phyloP scores from a whole-genome alignment of 805 yeast genomes.

The Candida railenensis region DNA sequence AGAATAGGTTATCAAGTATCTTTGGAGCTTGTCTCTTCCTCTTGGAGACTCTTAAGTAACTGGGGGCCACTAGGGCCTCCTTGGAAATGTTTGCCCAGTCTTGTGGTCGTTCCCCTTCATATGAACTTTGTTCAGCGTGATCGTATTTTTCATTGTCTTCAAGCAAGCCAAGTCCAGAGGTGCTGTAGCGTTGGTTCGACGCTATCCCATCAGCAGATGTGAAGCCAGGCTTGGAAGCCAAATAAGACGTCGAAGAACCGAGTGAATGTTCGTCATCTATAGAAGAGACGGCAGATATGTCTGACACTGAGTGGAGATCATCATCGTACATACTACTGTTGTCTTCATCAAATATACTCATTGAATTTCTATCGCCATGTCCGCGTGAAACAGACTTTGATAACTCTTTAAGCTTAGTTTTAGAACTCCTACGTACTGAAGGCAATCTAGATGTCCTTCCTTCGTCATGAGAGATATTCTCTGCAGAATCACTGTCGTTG shows the following conservation, averaged over 20 bases:
- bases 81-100: constrained; percentile 31
- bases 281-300: constrained; percentile 2
- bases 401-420: not conserved
- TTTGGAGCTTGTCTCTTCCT: constrained; percentile 46
- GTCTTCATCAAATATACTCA: constrained; percentile 1
- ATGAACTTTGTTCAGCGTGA: not conserved
- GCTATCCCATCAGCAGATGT: not conserved
- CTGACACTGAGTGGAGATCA: not conserved
- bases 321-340: constrained; percentile 1
- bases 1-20: constrained; percentile 50
- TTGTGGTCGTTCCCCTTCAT: not conserved
- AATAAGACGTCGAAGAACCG: not conserved
- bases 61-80: constrained; percentile 50
- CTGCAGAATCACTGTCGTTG: not conserved
- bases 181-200: not conserved
- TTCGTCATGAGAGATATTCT: not conserved
- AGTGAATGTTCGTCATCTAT: not conserved
- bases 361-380: not conserved
- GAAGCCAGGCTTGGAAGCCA: not conserved
- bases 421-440: not conserved
- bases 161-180: not conserved
- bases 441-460: not conserved
- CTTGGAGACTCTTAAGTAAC: constrained; percentile 50
- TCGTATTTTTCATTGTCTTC: not conserved
- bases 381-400: not conserved